Conservation (phyloP, 768 basidiomycete genomes). For the Rhizopogon rudus region DNA sequence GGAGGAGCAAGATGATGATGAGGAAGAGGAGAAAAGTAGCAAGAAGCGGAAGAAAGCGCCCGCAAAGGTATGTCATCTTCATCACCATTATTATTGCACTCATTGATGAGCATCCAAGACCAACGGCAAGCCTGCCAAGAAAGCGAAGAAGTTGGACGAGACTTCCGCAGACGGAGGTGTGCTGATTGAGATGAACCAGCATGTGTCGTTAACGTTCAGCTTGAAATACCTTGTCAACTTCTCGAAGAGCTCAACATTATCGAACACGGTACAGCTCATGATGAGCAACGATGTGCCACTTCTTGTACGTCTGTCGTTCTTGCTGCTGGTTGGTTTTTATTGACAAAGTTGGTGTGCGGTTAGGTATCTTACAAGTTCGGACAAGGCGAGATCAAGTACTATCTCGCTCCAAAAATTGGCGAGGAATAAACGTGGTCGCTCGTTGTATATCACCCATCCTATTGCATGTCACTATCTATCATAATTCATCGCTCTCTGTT, state of each 20-base stretch:
- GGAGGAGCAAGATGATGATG: slow-evolving; percentile 46
- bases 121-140: slow-evolving; percentile 44
- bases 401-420: slow-evolving; percentile 93
- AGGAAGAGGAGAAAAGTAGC: slow-evolving; percentile 41
- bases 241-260: slow-evolving; percentile 79
- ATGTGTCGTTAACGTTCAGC: slow-evolving; percentile 91
- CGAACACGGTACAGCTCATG: slow-evolving; percentile 71
- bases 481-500: background rate
- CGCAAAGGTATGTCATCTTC: slow-evolving; percentile 37
- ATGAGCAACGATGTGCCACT: slow-evolving; percentile 92
- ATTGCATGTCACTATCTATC: background rate
- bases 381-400: slow-evolving; percentile 88
- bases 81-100: background rate
- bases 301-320: slow-evolving; percentile 45
- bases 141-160: slow-evolving; percentile 55
- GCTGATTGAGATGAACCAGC: slow-evolving; percentile 80
- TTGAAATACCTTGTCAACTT: slow-evolving; percentile 98
- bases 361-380: slow-evolving; percentile 89
- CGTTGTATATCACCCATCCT: background rate
- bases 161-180: slow-evolving; percentile 56
- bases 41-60: slow-evolving; percentile 68
- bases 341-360: background rate
- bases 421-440: slow-evolving; percentile 51
- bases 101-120: slow-evolving; percentile 20
- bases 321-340: background rate